phyloP scores from a whole-genome alignment of 163 green algal species.

The Scenedesmus sp. region DNA sequence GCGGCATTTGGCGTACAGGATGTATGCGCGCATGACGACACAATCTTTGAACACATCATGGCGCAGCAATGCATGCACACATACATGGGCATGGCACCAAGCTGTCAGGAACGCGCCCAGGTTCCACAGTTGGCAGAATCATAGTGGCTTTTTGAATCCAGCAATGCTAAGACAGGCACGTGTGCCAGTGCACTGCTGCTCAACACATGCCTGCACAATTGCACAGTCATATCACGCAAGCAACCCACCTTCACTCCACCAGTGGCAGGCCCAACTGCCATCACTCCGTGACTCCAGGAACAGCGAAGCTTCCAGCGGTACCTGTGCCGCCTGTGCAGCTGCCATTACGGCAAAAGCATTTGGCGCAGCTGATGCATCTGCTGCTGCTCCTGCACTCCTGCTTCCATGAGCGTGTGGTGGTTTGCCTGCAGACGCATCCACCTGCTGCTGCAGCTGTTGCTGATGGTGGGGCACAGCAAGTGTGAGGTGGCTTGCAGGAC shows the following conservation, averaged over 20 bases:
- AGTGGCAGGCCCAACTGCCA: conserved; percentile 37
- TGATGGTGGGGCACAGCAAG: background rate
- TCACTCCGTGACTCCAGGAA: conserved; percentile 27
- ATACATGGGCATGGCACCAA: background rate
- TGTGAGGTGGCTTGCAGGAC: background rate
- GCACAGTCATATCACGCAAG: background rate
- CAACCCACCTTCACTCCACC: conserved; percentile 10
- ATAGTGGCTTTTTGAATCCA: too few species aligned
- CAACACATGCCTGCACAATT: background rate
- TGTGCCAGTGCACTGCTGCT: too few species aligned
- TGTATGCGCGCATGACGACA: too few species aligned
- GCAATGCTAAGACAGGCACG: too few species aligned
- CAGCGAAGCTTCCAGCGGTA: conserved; percentile 21
- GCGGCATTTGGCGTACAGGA: too few species aligned
- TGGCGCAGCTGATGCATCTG: background rate
- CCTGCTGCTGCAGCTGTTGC: conserved; percentile 19
- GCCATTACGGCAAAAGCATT: conserved; percentile 11
- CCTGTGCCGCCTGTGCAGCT: conserved; percentile 19
- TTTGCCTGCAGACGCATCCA: background rate
- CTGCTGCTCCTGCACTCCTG: conserved; percentile 1
- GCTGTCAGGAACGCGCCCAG: background rate
- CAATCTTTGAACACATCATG: too few species aligned
- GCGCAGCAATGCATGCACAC: background rate
- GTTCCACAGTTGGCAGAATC: too few species aligned
- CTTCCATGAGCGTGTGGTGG: background rate